phyloP scores from a whole-genome alignment of 768 basidiomycete genomes.

The Galerina marginata region DNA sequence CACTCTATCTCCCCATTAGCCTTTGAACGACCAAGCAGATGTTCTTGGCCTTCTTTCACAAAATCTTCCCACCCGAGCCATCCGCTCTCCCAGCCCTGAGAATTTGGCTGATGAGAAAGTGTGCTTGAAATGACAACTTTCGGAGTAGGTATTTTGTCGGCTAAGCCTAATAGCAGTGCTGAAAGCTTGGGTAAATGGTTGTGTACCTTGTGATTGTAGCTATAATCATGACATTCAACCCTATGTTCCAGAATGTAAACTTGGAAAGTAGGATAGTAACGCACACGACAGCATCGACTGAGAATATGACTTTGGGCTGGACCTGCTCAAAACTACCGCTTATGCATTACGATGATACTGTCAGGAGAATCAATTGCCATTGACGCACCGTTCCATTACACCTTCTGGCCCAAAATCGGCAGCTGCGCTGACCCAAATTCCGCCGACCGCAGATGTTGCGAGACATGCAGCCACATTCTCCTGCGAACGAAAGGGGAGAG shows the following conservation, averaged over 20 bases:
- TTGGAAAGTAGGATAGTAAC: constrained; percentile 28
- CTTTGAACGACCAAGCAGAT: constrained; percentile 51
- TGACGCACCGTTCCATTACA: constrained; percentile 66
- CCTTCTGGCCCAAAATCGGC: constrained; percentile 85
- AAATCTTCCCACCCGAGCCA: constrained; percentile 66
- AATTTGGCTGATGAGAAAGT: constrained; percentile 38
- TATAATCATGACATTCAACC: constrained; percentile 27
- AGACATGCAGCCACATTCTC: constrained; percentile 74
- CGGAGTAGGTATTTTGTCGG: constrained; percentile 40
- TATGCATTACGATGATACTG: constrained; percentile 2
- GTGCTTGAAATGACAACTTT: constrained; percentile 65
- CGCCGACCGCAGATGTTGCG: constrained; percentile 72
- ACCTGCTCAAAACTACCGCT: constrained; percentile 74
- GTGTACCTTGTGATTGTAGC: constrained; percentile 76
- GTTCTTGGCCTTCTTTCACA: constrained; percentile 48
- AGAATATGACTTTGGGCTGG: constrained; percentile 72
- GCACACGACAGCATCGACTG: constrained; percentile 74
- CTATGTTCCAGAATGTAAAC: constrained; percentile 17
- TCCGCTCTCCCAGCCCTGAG: constrained; percentile 44
- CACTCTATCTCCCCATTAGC: constrained; percentile 66
- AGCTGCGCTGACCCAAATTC: constrained; percentile 84
- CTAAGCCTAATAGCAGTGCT: constrained; percentile 59
- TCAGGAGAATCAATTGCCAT: constrained; percentile 8
- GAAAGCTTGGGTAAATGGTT: constrained; percentile 68
- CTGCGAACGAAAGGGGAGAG: constrained; percentile 38